Base-by-base conservation (phyloP, 2,329 filamentous ascomycete species). In the Colletotrichum acutatum region DNA sequence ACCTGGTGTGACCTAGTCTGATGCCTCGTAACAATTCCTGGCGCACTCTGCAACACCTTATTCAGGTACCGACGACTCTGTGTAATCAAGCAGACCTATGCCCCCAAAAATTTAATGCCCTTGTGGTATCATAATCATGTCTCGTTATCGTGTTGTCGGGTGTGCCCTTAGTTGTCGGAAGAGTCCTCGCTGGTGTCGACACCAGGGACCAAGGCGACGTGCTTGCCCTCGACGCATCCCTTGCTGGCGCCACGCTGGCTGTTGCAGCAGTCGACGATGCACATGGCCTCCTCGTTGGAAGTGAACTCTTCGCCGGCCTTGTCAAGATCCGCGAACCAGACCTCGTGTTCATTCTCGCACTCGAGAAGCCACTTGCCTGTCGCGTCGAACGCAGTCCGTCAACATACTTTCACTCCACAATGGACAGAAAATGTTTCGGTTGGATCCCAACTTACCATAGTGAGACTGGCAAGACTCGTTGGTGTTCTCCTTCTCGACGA, bases 351-450 rank as follows among this genome's bases (percentile, higher is more conserved):
- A 14, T 49, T 37, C 34, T 72, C 66, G 30, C 68, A 58, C 28
- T 72, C 71, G 19, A 72, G 49, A 30, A 72, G 57, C 71, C 66
- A 72, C 16, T 65, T 32, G 1, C 71, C 71, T 65, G 24, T 57
- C 5, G 19, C 26, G 8, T 54, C 3, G n/a, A n/a, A n/a, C 16
- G 53, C 8, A 26, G 14, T n/a, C 12, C 24, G 53, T 68, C 19
- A 71, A 53, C 58, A 28, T 19, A 11, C 16, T 32, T 58, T 30
- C 26, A 22, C 14, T 37, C 19, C 30, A 12, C 22, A 32, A 5
- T 30, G 19, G 19, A 7, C 22, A 32, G 7, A 14, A 11, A n/a
- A 24, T 16, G 9, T 22, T 7, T 16, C 7, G 9, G 4, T 16
- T 65, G 14, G 57, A 60, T 5, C 16, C 6, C 37, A 70, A 67